These are phyloP conservation scores for Mycocentrospora acerina DNA, from an alignment of 2,329 filamentous ascomycete species.

Conservation along the genomic window DNA sequence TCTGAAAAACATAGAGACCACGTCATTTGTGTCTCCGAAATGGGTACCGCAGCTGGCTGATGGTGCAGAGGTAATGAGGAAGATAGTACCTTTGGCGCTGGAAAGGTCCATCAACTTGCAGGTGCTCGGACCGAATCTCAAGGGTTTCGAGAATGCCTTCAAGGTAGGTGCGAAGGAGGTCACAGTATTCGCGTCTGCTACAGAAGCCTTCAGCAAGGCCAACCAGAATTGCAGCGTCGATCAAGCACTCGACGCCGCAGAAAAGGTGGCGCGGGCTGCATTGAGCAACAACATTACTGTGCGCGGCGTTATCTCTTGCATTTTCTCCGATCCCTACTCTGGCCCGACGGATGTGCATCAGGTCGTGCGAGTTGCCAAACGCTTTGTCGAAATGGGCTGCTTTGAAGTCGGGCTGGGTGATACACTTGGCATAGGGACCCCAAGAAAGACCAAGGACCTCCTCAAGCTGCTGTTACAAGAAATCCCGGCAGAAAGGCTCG, in stretches of 20 bases:
- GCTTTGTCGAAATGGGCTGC: slow-evolving; percentile 24
- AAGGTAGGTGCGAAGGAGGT: slow-evolving; percentile 40
- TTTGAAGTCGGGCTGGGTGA: slow-evolving; percentile 31
- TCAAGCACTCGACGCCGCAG: slow-evolving; percentile 40
- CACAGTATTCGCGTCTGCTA: slow-evolving; percentile 46
- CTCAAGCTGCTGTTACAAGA: slow-evolving; percentile 31
- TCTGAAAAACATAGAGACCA: slow-evolving; percentile 54
- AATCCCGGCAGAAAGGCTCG: slow-evolving; percentile 19
- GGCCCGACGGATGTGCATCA: slow-evolving; percentile 24
- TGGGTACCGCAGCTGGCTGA: slow-evolving; percentile 53
- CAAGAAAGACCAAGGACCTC: slow-evolving; percentile 31
- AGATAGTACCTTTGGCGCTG: slow-evolving; percentile 4
- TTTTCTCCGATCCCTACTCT: slow-evolving; percentile 45
- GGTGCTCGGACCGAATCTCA: slow-evolving; percentile 46
- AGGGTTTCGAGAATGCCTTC: slow-evolving; percentile 59
- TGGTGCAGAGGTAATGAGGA: slow-evolving; percentile 14
- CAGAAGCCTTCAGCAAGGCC: slow-evolving; percentile 46
- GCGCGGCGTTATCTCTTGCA: slow-evolving; percentile 36
- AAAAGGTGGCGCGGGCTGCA: slow-evolving; percentile 35
- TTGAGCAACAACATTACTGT: slow-evolving; percentile 29
- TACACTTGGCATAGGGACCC: slow-evolving; percentile 23
- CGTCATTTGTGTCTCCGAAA: slow-evolving; percentile 57
- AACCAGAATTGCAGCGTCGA: slow-evolving; percentile 47
- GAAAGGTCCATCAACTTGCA: slow-evolving; percentile 19
- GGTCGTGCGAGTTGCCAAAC: slow-evolving; percentile 7